A percentile compares a stretch with the other conserved stretches of the same genome.
Evolutionary conservation across 2,329 filamentous ascomycete species (phyloP).

Genomic region (Talaromyces sp.): DNA sequence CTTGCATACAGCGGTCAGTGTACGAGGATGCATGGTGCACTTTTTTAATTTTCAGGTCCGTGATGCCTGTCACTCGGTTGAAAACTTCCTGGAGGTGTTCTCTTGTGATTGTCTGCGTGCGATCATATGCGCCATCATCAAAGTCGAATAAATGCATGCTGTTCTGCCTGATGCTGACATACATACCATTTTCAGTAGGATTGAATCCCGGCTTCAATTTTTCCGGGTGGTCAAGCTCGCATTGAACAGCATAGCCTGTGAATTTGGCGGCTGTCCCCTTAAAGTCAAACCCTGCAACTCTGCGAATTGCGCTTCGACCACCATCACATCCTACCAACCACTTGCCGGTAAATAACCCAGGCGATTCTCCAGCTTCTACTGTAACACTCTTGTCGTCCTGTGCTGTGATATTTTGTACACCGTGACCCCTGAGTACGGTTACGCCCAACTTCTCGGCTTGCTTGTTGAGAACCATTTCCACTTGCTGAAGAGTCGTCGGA

Average conservation of each 20-base stretch:
- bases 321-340: constrained; percentile 48
- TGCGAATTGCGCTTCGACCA: constrained; percentile 40
- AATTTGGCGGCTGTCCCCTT: constrained; percentile 37
- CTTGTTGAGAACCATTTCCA: constrained; percentile 10
- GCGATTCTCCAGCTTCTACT: constrained; percentile 16
- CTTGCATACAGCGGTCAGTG: constrained; percentile 15
- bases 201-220: constrained; percentile 8
- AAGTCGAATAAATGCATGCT: constrained; percentile 12
- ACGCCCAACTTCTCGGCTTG: constrained; percentile 10
- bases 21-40: constrained; percentile 3
- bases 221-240: constrained; percentile 31
- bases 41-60: constrained; percentile 4
- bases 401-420: constrained; percentile 12
- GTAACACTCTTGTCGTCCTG: constrained; percentile 12
- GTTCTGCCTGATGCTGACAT: constrained; percentile 9
- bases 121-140: constrained; percentile 8
- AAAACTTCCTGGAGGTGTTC: constrained; percentile 12
- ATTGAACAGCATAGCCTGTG: constrained; percentile 35
- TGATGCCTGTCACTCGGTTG: constrained; percentile 6
- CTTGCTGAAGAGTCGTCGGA: constrained; percentile 1
- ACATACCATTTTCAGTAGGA: constrained; percentile 11
- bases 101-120: constrained; percentile 7
- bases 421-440: constrained; percentile 11
- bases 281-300: constrained; percentile 38
- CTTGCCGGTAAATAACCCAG: constrained; percentile 24